phyloP scores from a whole-genome alignment of 2,329 filamentous ascomycete species.

The Beauveria australis region DNA sequence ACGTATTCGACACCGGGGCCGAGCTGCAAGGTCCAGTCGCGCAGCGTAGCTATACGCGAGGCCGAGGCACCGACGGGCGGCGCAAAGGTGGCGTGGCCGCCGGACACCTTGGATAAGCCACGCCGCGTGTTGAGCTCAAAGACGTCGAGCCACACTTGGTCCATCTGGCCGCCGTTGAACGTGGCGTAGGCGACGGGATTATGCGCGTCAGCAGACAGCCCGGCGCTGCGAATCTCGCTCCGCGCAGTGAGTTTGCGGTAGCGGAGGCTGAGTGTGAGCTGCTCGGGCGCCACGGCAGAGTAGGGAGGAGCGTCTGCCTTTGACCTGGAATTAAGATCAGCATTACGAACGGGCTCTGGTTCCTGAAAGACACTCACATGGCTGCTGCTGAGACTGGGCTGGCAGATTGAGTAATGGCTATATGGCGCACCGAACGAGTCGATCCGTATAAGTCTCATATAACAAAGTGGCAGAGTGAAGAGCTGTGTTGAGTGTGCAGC shows the following conservation, averaged over 20 bases:
- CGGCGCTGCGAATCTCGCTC: constrained; percentile 25
- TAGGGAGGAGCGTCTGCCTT: background rate
- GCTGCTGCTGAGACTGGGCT: background rate
- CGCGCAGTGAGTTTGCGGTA: constrained; percentile 21
- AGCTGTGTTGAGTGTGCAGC: too few relatives aligned
- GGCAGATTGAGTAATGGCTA: background rate
- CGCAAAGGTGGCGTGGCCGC: constrained; percentile 24
- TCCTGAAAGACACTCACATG: background rate
- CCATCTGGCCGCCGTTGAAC: constrained; percentile 21
- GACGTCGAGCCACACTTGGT: constrained; percentile 29
- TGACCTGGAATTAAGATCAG: background rate
- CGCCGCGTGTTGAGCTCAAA: constrained; percentile 22
- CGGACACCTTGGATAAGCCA: constrained; percentile 23
- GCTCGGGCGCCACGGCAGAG: background rate
- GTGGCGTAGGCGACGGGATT: constrained; percentile 21
- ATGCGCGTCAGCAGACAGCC: constrained; percentile 20
- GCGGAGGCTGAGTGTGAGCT: constrained; percentile 19
- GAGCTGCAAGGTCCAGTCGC: constrained; percentile 24
- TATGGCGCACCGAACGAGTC: background rate
- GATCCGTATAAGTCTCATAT: background rate
- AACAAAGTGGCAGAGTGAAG: too few relatives aligned
- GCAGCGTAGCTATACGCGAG: constrained; percentile 21
- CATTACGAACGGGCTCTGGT: background rate
- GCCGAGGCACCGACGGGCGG: constrained; percentile 8
- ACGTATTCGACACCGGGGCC: constrained; percentile 22